phyloP scores from a whole-genome alignment of 75 land plant genomes.

The Sequoiadendron giganteum region DNA sequence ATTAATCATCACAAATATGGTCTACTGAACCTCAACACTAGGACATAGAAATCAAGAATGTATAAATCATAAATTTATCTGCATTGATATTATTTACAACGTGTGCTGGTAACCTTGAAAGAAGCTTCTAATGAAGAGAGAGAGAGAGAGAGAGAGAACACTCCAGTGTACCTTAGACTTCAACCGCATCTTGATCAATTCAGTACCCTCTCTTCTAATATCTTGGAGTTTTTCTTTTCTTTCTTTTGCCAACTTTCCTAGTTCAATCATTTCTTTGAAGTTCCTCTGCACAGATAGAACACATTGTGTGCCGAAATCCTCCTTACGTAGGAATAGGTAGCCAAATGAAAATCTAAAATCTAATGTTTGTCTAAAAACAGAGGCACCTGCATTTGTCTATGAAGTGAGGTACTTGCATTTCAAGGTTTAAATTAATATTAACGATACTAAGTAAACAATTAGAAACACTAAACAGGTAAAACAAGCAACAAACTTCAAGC shows the following conservation, averaged over 20 bases:
- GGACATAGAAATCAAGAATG: background rate
- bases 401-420: background rate
- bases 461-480: no score
- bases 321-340: background rate
- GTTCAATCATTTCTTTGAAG: conserved; percentile 46
- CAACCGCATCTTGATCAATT: conserved; percentile 30
- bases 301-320: background rate
- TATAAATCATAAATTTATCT: background rate
- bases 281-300: conserved; percentile 30
- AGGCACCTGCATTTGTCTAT: background rate
- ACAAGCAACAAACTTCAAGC: no score
- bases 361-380: background rate
- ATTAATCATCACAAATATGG: background rate
- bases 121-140: background rate
- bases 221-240: conserved; percentile 37
- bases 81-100: background rate
- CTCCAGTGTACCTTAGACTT: conserved; percentile 28
- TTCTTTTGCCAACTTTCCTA: conserved; percentile 40
- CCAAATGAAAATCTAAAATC: background rate
- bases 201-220: conserved; percentile 42
- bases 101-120: background rate
- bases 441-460: background rate
- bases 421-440: background rate
- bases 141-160: background rate
- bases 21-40: background rate